Base-by-base conservation (phyloP, 139 green algal genomes). In the Micromonas pusilla region DNA sequence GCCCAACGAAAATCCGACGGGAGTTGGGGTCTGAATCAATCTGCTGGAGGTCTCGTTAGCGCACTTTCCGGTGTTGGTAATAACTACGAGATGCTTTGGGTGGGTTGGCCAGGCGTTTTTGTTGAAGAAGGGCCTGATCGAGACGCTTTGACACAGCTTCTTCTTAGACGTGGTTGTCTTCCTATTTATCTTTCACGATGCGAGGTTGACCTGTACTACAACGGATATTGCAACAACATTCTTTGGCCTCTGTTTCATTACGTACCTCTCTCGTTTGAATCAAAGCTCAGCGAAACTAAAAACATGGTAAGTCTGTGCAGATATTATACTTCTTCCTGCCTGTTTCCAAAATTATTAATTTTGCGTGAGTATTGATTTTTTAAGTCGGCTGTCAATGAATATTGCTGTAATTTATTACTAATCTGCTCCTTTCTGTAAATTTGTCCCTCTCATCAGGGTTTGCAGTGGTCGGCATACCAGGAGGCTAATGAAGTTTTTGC, bases 181-280 rank as follows among this genome's bases (percentile, higher is more conserved):
- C 94, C 93, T 0, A 94, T 99, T 52, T 97, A 93, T 83, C 83
- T 99, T 52, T 91, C 97, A 65, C 83, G 84, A 68, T 81, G 87
- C 23, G 79, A 76, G 23, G 76, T 85, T 23, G 79, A 87, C 26
- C 66, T 87, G 25, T 96, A 94, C 82, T 96, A 96, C 83, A 96
- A 96, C 81, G 94, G 94, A 54, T 99, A 97, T 83, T 98, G 94
- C 87, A 99, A 98, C 87, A 94, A 89, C 72, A 91, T 99, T 66
- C 88, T 99, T 73, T 98, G 93, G 94, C 90, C 94, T 86, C 90
- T 98, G 28, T 97, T 98, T 83, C 94, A 98, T 85, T 99, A 99
- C 79, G 93, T 98, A 57, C 92, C 96, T 3, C 88, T 99, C 21
- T 92, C 96, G 68, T 89, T 94, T 64, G 93, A 98, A 79, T 84